A percentile compares a stretch with the other conserved stretches of the same genome.
phyloP scores from a whole-genome alignment of 2,329 filamentous ascomycete species.

The Emmonsiellopsis sp. region DNA sequence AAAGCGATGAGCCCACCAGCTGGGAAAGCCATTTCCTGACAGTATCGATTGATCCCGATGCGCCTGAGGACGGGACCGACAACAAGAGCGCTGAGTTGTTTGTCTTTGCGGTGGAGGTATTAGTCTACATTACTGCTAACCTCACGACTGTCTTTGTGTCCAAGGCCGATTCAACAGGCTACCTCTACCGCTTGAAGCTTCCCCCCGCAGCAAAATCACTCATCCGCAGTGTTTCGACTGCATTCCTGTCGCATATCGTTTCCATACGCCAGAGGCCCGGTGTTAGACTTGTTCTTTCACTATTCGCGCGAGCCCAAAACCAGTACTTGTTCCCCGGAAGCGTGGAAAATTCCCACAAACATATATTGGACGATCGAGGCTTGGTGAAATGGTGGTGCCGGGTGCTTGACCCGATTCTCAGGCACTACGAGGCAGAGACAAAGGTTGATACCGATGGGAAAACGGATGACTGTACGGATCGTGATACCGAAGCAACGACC shows the following conservation, averaged over 20 bases:
- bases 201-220: constrained; percentile 60
- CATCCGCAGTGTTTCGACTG: constrained; percentile 57
- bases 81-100: constrained; percentile 47
- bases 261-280: constrained; percentile 55
- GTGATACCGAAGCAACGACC: constrained; percentile 28
- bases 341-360: constrained; percentile 73
- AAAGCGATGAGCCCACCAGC: constrained; percentile 66
- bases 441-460: constrained; percentile 14
- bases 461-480: constrained; percentile 15
- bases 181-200: constrained; percentile 55
- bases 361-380: constrained; percentile 82
- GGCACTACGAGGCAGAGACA: constrained; percentile 35
- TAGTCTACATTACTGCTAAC: constrained; percentile 73
- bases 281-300: constrained; percentile 66
- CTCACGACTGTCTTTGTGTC: constrained; percentile 88
- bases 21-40: constrained; percentile 76
- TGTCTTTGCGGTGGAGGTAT: constrained; percentile 74
- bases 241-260: constrained; percentile 69
- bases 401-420: constrained; percentile 68
- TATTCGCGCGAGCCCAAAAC: constrained; percentile 85
- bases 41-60: constrained; percentile 39
- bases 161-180: constrained; percentile 94
- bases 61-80: neutral
- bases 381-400: constrained; percentile 95
- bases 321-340: constrained; percentile 95